Evolutionary conservation across 441 rosid genomes (phyloP).

Genomic region (Adansonia grandidieri): DNA sequence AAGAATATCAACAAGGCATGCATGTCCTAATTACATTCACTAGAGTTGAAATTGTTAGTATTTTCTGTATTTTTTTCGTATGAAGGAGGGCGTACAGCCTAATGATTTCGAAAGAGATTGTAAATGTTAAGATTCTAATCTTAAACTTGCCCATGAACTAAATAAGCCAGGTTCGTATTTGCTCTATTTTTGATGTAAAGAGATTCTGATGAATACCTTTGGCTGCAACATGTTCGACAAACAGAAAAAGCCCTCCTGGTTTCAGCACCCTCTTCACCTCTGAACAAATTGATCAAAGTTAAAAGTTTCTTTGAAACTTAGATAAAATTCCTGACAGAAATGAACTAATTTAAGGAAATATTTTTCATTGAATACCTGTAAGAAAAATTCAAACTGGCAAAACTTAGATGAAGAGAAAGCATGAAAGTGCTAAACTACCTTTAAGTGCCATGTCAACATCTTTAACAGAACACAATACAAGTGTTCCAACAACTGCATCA

Average conservation of each 20-base stretch:
- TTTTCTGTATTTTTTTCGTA: neutral
- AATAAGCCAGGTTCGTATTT: neutral
- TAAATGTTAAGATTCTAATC: no score
- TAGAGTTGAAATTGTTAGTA: neutral
- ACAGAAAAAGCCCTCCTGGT: constrained; percentile 77
- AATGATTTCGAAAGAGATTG: no score
- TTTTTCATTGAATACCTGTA: neutral
- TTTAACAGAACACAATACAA: constrained; percentile 80
- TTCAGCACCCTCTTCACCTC: constrained; percentile 84
- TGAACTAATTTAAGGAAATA: neutral
- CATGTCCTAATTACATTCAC: neutral
- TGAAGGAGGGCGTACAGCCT: no score
- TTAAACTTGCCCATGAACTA: neutral
- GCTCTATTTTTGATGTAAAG: neutral
- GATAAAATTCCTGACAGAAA: neutral
- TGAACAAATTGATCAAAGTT: constrained; percentile 32
- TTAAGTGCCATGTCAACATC: constrained; percentile 63
- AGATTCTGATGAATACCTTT: constrained; percentile 49
- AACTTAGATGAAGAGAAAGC: neutral
- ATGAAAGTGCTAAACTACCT: constrained; percentile 42
- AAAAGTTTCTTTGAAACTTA: neutral
- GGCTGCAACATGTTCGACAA: constrained; percentile 93
- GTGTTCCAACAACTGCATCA: constrained; percentile 90
- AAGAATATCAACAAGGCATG: neutral
- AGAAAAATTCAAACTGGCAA: neutral